These are phyloP conservation scores for Cornus controversa DNA, from an alignment of 148 eudicot species.

Conservation along the genomic window DNA sequence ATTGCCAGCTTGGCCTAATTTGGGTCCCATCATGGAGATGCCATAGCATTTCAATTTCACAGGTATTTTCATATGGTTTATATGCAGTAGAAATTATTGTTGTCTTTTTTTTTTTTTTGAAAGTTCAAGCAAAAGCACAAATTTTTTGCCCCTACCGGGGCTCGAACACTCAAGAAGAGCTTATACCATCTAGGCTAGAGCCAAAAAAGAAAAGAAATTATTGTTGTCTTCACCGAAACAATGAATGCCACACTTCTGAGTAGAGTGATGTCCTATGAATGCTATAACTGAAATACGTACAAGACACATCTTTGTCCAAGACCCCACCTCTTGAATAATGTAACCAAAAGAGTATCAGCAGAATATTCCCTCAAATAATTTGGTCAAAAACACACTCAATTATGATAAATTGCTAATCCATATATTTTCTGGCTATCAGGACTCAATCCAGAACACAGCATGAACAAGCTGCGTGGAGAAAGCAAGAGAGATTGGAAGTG, in stretches of 20 bases:
- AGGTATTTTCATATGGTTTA: not conserved
- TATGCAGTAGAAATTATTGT: not conserved
- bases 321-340: constrained; percentile 16
- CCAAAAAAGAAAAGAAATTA: too few relatives aligned
- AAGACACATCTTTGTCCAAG: constrained; percentile 27
- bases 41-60: not conserved
- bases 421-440: constrained; percentile 3
- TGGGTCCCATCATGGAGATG: not conserved
- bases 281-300: constrained; percentile 1
- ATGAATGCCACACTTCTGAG: not conserved
- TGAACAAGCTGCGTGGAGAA: not conserved
- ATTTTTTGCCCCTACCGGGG: too few relatives aligned
- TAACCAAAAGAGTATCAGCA: constrained; percentile 25
- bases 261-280: not conserved
- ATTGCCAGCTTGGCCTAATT: not conserved
- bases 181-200: too few relatives aligned
- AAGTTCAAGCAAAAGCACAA: too few relatives aligned
- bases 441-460: constrained; percentile 22
- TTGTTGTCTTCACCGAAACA: not conserved
- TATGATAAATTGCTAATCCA: not conserved
- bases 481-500: too few relatives aligned
- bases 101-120: too few relatives aligned
- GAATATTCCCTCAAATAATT: constrained; percentile 31
- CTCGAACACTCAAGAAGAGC: too few relatives aligned
- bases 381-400: constrained; percentile 1